These are phyloP conservation scores for Cercophora newfieldiana DNA, from an alignment of 495 filamentous ascomycete species.

Conservation along the genomic window DNA sequence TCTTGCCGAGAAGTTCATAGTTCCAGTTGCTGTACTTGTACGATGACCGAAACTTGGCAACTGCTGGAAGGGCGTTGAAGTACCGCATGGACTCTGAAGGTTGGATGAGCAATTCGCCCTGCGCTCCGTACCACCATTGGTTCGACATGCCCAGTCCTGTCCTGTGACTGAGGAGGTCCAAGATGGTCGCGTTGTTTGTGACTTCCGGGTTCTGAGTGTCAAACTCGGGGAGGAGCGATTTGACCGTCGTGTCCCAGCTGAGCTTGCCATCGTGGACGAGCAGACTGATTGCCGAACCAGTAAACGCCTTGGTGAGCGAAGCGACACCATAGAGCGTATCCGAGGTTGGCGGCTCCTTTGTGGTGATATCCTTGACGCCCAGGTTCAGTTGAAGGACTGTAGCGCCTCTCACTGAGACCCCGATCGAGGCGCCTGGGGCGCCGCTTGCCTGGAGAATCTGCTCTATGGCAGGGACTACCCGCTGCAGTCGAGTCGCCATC, in stretches of 20 bases:
- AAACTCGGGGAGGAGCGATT: not conserved
- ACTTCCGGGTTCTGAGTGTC: not conserved
- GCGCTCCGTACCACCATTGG: slow-evolving; percentile 9
- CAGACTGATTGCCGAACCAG: slow-evolving; percentile 6
- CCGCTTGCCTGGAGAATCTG: not conserved
- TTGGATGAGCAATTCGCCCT: not conserved
- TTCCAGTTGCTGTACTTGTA: not conserved
- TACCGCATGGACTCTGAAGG: not conserved
- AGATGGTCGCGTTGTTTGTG: not conserved
- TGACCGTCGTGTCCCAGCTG: slow-evolving; percentile 1
- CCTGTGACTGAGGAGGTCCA: slow-evolving; percentile 8
- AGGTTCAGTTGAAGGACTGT: not conserved
- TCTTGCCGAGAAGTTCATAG: not conserved
- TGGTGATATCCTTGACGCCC: not conserved
- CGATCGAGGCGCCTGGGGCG: not conserved
- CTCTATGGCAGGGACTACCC: not conserved
- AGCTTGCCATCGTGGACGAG: not conserved
- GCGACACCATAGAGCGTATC: slow-evolving; percentile 12
- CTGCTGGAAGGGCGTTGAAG: not conserved
- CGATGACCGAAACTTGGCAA: not conserved
- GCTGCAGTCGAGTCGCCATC: not conserved
- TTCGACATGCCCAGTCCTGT: not conserved
- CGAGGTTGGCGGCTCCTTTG: not conserved
- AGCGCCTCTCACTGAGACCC: not conserved
- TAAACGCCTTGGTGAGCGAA: slow-evolving; percentile 12